Evolutionary conservation across 768 basidiomycete species (phyloP), one percentile per base, ranked within the genome.

Genomic region (Cubamyces sp.): DNA sequence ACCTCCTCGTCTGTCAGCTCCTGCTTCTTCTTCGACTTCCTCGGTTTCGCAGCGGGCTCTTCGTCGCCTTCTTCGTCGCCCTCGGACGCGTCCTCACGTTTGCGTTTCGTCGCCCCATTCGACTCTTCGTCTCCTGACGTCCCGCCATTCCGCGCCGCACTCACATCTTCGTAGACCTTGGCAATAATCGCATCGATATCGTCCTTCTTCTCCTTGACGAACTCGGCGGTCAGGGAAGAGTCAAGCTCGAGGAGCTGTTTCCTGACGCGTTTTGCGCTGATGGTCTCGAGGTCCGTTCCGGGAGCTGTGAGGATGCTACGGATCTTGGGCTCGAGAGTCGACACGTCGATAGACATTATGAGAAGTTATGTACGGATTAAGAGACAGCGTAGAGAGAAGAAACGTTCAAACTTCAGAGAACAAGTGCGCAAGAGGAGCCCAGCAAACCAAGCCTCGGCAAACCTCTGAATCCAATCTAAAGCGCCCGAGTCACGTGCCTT

Each of bases 261-360:
- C 66, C 95, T 86, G 68, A 97, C 93, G 75, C 87, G 87, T 77
- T 93, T 96, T 48, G 94, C 94, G 72, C 87, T 91, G 74, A 94
- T 91, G 48, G 88, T 90, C 48, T 79, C 64, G 69, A 94, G 81
- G 79, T 94, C 90, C 49, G 84, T 88, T 49, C 85, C 87, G 3
- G 92, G 92, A 19, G 88, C 87, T 30, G 84, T 80, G 54, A 94
- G 84, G 72, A 94, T 91, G 61, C 79, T 76, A 66, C 79, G 81
- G 70, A 94, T 88, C 61, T 77, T 80, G 14, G 82, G 80, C 73
- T 86, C 83, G 66, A 92, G 80, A 60, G 79, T 74, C 62, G 72
- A 68, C 49, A 86, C 76, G 49, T 59, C 57, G 48, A 52, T 34
- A 23, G 50, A 43, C 57, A 59, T 59, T 59, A 59, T 59, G 40